Evolutionary conservation across 768 basidiomycete genomes (phyloP), one percentile per base, ranked within the genome.

Genomic region (Phylloporus sp.): DNA sequence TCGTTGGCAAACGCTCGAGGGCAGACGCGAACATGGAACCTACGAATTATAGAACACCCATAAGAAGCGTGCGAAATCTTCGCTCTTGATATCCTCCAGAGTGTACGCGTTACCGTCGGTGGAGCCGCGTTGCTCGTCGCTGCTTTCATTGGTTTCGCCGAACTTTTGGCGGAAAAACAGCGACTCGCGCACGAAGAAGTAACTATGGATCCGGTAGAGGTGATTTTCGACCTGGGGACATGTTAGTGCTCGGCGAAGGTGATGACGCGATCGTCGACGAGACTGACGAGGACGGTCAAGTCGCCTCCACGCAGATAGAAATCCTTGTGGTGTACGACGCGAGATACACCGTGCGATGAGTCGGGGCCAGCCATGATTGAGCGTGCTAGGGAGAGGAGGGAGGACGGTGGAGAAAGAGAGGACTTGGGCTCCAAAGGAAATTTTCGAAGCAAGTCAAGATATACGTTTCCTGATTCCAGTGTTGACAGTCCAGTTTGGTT

Each of bases 11-110:
- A 27, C 14, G 21, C 15, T 32, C 23, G 29, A 26, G 23, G n/a
- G 20, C 27, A 9, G 3, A 44, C 9, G 10, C 17, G 17, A 41
- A 17, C 6, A n/a, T 2, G 27, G 7, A 28, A 68, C 78, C 44
- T 49, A 83, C 82, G 72, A 68, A 42, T 82, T 81, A 42, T 84
- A 84, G 39, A 84, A 80, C 0, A 83, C 72, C 77, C 77, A 82
- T 0, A 81, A 61, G 37, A 84, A 76, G 0, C 73, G 72, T 14
- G 73, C 69, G 43, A 83, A 80, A 18, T 81, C 79, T 5, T 68
- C 63, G 0, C 70, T 66, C 21, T 69, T 71, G 9, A 71, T 67
- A 15, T 72, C 69, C 5, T 72, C 66, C 2, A 84, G 62, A 4
- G 73, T 63, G 21, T 80, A 70, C 0, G 78, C 71, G 24, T 63